Evolutionary conservation across 768 basidiomycete genomes (phyloP).

Genomic region (Melanogaster broomeanus): DNA sequence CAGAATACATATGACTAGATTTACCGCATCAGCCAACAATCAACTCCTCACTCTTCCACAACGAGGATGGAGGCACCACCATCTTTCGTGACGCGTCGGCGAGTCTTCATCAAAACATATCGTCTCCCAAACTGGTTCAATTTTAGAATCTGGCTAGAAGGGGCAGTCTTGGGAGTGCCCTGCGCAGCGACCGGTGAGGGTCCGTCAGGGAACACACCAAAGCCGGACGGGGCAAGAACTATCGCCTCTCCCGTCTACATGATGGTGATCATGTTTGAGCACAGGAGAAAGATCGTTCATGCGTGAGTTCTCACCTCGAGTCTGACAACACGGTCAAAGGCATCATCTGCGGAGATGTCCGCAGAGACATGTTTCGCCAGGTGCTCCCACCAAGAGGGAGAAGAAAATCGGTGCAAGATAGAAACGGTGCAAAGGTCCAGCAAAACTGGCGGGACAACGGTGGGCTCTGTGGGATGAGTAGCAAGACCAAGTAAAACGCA

Average conservation of each 20-base stretch:
- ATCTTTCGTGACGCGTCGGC: constrained; percentile 61
- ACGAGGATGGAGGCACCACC: constrained; percentile 63
- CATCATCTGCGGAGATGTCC: constrained; percentile 56
- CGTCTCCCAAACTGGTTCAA: constrained; percentile 56
- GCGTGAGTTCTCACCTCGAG: constrained; percentile 48
- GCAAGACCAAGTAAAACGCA: not conserved
- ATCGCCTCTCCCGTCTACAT: constrained; percentile 71
- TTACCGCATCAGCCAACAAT: not conserved
- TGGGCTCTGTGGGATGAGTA: constrained; percentile 53
- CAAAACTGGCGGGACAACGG: constrained; percentile 66
- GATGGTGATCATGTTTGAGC: not conserved
- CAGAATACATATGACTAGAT: too few species aligned
- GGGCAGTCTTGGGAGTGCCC: constrained; percentile 4
- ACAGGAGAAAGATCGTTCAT: not conserved
- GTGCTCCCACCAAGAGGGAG: constrained; percentile 76
- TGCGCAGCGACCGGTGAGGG: not conserved
- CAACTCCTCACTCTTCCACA: constrained; percentile 14
- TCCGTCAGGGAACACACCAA: constrained; percentile 42
- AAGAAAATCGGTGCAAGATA: constrained; percentile 75
- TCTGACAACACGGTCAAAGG: constrained; percentile 65
- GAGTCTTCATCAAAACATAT: constrained; percentile 60
- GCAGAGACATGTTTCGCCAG: constrained; percentile 67
- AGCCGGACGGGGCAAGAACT: constrained; percentile 64
- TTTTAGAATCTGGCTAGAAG: constrained; percentile 21
- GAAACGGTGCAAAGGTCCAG: constrained; percentile 66